A percentile compares a stretch with the other conserved stretches of the same genome.
These are phyloP conservation scores for Clonostachys byssicola DNA, from an alignment of 2,329 filamentous ascomycete genomes.

Conservation along the genomic window DNA sequence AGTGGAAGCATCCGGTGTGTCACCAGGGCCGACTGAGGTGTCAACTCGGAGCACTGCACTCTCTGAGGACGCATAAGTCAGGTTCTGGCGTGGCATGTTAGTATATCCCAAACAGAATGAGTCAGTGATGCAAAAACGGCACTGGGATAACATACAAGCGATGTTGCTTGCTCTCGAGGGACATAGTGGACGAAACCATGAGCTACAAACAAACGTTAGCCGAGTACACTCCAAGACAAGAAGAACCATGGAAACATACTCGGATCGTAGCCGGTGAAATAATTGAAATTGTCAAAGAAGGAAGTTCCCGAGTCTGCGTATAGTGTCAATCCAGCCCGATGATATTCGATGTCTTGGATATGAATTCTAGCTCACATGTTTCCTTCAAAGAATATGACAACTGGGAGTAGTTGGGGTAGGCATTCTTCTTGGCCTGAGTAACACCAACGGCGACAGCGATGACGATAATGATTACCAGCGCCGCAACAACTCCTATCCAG, in stretches of 20 bases:
- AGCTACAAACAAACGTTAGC: slow-evolving; percentile 16
- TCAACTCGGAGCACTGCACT: slow-evolving; percentile 58
- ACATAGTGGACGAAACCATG: slow-evolving; percentile 51
- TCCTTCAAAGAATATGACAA: slow-evolving; percentile 43
- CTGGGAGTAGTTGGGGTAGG: slow-evolving; percentile 42
- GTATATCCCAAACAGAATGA: background rate
- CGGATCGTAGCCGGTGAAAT: slow-evolving; percentile 45
- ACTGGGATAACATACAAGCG: slow-evolving; percentile 27
- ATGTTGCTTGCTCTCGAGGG: slow-evolving; percentile 29
- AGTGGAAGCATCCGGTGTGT: slow-evolving; percentile 44
- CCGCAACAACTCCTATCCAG: slow-evolving; percentile 54
- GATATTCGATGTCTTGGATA: background rate
- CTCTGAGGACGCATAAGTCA: slow-evolving; percentile 52
- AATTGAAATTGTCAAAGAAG: slow-evolving; percentile 54
- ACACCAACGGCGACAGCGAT: slow-evolving; percentile 50
- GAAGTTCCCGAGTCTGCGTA: slow-evolving; percentile 37
- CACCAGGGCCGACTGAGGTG: slow-evolving; percentile 44
- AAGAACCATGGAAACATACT: slow-evolving; percentile 16
- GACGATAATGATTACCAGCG: slow-evolving; percentile 55
- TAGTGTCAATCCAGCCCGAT: background rate
- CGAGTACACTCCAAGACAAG: background rate
- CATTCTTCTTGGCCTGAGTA: slow-evolving; percentile 24
- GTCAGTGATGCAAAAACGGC: background rate
- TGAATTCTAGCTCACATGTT: slow-evolving; percentile 32
- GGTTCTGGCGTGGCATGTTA: slow-evolving; percentile 37